Evolutionary conservation across 768 basidiomycete species (phyloP), one percentile per base, ranked within the genome.

Genomic region (Psilocybe cyanescens): DNA sequence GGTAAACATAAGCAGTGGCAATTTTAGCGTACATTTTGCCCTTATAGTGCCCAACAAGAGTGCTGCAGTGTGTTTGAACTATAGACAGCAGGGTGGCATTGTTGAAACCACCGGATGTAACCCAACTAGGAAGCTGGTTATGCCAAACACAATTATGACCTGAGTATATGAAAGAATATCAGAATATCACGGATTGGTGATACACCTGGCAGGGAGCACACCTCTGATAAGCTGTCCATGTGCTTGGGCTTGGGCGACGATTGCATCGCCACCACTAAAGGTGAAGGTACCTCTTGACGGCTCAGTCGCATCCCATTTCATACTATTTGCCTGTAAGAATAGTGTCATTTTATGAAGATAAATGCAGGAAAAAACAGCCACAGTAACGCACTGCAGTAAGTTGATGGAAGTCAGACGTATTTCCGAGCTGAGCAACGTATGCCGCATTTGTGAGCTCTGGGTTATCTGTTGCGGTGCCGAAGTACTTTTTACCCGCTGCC

Each of bases 281-380:
- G 78, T 83, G 68, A 83, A 85, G 4, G 65, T 67, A 9, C 81
- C 81, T 31, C 73, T 80, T 2, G 68, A 67, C 12, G 82, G 83
- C 62, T 86, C 84, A 19, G 82, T 85, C 2, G 82, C 79, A 64
- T 83, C 82, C 83, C 83, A 85, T 79, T 85, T 84, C 84, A 84
- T 84, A 59, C 77, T 79, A 67, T 84, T 84, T 7, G 73, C 72
- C 72, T 74, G 55, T 8, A 41, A 58, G 45, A 31, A 63, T 48
- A 24, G 46, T 31, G 48, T 31, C 33, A 41, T 24, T 24, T 24
- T 24, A 28, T 44, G 46, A 37, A 24, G 30, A 16, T 41, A 30
- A 46, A 16, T 8, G 29, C 33, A 30, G 30, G 9, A n/a, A 3
- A 28, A 49, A 49, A 14, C 19, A 11, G 33, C 33, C 33, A 9